phyloP scores from a whole-genome alignment of 805 yeast species.

The Wickerhamomyces queroliae region DNA sequence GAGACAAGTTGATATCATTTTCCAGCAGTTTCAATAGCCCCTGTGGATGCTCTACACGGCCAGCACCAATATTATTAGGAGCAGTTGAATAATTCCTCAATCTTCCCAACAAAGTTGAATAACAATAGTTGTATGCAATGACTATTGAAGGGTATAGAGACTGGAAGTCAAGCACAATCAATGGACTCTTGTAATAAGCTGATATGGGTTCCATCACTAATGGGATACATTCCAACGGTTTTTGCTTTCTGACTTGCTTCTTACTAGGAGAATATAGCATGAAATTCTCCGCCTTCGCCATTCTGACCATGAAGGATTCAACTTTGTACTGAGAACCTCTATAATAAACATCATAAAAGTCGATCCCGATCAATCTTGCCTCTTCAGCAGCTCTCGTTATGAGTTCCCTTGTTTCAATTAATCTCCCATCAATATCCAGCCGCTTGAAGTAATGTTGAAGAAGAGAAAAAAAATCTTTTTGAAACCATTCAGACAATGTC shows the following conservation, averaged over 20 bases:
- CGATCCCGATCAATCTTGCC: conserved; percentile 83
- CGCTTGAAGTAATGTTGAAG: conserved; percentile 42
- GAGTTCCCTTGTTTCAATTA: conserved; percentile 51
- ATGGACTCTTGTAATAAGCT: conserved; percentile 79
- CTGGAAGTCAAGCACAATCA: conserved; percentile 88
- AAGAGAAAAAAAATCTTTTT: conserved; percentile 26
- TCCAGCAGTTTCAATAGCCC: conserved; percentile 50
- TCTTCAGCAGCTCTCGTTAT: conserved; percentile 72
- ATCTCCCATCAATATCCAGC: conserved; percentile 33
- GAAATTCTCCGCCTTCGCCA: conserved; percentile 72
- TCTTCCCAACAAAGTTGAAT: conserved; percentile 64
- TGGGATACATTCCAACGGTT: conserved; percentile 82
- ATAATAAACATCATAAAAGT: conserved; percentile 79
- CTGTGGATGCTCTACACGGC: conserved; percentile 41
- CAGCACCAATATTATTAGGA: conserved; percentile 44
- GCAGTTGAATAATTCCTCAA: conserved; percentile 44
- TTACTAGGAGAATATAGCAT: conserved; percentile 75
- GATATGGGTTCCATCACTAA: conserved; percentile 90
- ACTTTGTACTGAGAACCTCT: conserved; percentile 95
- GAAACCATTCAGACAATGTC: conserved; percentile 44
- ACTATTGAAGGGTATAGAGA: conserved; percentile 90
- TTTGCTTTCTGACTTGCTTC: conserved; percentile 75
- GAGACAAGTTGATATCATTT: conserved; percentile 62
- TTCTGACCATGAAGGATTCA: conserved; percentile 72
- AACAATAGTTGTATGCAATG: conserved; percentile 88